Percentiles rank a stretch among this genome's conserved stretches.
These are phyloP conservation scores for Heritiera fomes DNA, from an alignment of 345 rosid genomes.

Conservation along the genomic window DNA sequence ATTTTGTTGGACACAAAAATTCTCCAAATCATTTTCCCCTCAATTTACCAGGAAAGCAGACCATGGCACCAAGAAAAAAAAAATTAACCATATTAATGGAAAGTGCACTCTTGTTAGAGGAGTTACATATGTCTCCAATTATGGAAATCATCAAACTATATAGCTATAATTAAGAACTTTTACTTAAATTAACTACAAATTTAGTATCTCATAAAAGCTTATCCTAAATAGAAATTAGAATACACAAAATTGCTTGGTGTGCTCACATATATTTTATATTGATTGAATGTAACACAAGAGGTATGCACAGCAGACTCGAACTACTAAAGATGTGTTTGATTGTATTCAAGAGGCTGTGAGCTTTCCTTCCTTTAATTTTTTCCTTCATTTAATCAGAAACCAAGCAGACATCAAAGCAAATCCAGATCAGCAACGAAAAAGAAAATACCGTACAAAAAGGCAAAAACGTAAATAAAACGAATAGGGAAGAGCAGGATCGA, in stretches of 20 bases:
- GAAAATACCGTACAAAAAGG: neutral
- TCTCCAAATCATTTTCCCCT: slow-evolving; percentile 3
- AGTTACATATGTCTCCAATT: neutral
- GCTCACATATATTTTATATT: too few relatives aligned
- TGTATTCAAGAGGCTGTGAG: too few relatives aligned
- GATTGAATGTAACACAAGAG: too few relatives aligned
- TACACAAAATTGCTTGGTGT: neutral
- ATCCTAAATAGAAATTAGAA: neutral
- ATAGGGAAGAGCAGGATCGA: neutral
- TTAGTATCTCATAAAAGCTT: neutral
- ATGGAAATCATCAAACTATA: neutral
- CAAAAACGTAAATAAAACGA: neutral
- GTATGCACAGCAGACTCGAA: too few relatives aligned
- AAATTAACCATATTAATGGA: neutral
- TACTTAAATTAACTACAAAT: neutral
- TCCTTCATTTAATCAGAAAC: neutral
- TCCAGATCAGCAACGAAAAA: neutral
- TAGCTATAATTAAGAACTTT: neutral
- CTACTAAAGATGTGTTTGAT: too few relatives aligned
- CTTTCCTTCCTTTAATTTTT: neutral
- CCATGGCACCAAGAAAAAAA: neutral
- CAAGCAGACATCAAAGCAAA: neutral
- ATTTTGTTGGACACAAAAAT: neutral
- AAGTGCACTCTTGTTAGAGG: neutral
- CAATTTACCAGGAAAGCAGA: neutral